These are phyloP conservation scores for Citrus hindsii DNA, from an alignment of 345 rosid genomes.

Conservation along the genomic window DNA sequence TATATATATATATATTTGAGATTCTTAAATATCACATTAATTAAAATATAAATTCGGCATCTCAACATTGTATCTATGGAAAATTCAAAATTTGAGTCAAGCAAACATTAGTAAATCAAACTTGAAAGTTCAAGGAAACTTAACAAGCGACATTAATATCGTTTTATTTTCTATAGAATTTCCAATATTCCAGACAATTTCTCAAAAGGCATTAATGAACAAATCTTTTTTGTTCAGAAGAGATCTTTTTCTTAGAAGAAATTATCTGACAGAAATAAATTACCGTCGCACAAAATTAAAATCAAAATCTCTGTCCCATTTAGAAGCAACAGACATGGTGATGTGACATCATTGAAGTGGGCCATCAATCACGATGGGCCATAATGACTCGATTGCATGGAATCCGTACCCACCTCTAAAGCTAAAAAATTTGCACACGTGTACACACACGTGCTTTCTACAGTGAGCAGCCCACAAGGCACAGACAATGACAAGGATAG, in stretches of 20 bases:
- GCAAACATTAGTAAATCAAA: background rate
- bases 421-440: background rate
- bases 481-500: slow-evolving; percentile 11
- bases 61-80: no score
- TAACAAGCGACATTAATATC: background rate
- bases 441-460: background rate
- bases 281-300: background rate
- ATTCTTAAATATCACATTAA: no score
- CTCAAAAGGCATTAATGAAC: background rate
- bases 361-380: background rate
- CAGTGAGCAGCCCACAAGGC: no score
- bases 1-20: no score
- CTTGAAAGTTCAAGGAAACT: background rate
- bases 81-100: background rate
- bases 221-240: background rate
- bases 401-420: background rate
- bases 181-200: background rate
- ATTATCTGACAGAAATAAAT: background rate
- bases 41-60: no score
- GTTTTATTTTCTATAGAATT: background rate
- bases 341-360: background rate
- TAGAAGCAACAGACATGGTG: background rate
- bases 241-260: background rate
- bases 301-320: background rate
- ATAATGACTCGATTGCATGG: background rate